Percentiles rank a stretch among this genome's conserved stretches.
Conservation (phyloP, 768 basidiomycete species). For the Russula lepida region DNA sequence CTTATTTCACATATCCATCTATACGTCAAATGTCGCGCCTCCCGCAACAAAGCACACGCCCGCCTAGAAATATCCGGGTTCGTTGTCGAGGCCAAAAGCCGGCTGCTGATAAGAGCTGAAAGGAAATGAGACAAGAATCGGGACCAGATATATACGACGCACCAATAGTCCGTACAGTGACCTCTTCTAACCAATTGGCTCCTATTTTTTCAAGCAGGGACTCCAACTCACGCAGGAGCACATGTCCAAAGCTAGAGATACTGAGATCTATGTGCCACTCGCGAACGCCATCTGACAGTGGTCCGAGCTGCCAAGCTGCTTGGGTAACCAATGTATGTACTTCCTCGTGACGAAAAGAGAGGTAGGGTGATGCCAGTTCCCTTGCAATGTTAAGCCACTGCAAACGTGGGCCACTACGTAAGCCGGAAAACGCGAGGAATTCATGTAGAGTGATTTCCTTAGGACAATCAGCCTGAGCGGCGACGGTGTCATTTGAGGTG, state of each 20-base stretch:
- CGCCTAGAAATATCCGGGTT: not conserved
- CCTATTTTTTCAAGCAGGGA: conserved; percentile 30
- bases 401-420: conserved; percentile 37
- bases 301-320: conserved; percentile 38
- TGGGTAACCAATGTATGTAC: conserved; percentile 39
- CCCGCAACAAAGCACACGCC: not conserved
- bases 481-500: conserved; percentile 37
- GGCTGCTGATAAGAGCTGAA: conserved; percentile 1
- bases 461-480: conserved; percentile 36
- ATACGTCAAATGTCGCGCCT: conserved; percentile 3
- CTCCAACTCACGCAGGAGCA: conserved; percentile 32
- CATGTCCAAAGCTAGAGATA: conserved; percentile 28
- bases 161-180: conserved; percentile 12
- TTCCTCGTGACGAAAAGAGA: conserved; percentile 34
- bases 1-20: not conserved
- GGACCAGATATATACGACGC: not conserved
- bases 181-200: conserved; percentile 34
- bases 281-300: conserved; percentile 12
- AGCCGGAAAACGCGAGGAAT: conserved; percentile 35
- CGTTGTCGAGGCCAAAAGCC: conserved; percentile 1
- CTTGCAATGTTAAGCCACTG: conserved; percentile 46
- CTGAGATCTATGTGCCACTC: conserved; percentile 37
- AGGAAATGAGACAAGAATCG: not conserved
- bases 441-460: conserved; percentile 38
- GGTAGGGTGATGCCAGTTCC: conserved; percentile 33